Base-by-base conservation (phyloP, 1,284 basidiomycete species). In the Neotropicomus parvogracilis region DNA sequence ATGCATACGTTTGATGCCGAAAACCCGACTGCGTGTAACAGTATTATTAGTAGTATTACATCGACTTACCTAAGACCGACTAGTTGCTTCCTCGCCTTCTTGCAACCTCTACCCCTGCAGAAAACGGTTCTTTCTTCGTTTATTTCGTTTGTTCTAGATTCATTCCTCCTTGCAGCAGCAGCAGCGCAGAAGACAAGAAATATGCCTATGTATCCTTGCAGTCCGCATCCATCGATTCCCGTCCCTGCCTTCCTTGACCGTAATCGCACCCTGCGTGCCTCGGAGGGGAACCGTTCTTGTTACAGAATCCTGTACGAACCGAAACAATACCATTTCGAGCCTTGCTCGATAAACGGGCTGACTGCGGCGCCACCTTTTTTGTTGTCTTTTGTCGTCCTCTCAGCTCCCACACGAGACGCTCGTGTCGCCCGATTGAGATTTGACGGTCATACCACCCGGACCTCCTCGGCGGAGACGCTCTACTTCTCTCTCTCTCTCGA, bases 11-110 rank as follows among this genome's bases (percentile, higher is more conserved):
- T 44, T 49, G 49, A 50, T 52, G 57, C 49, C 46, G 51, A 56
- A 51, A 54, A 54, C 52, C 45, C 46, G 44, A 27, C 39, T 37
- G 58, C 59, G 63, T 65, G 62, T 64, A 65, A 52, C 60, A 63
- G 48, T 65, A 65, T 54, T 65, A 65, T 54, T 63, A 62, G 60
- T 63, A 64, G 59, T 66, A 65, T 59, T 48, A 53, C 64, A 65
- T 64, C 52, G 60, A 66, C 63, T 63, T 59, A 58, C 44, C 52
- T 64, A 64, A 66, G 48, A 50, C 59, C 52, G 54, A 49, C 58
- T 66, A 67, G 63, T 68, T 43, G 47, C 49, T 45, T 56, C n/a
- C 44, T 49, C 51, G 41, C 45, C 64, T 66, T 66, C 57, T 67
- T 67, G 62, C 57, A 49, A 45, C 50, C 56, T 35, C 46, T 8